Evolutionary conservation across 2,329 filamentous ascomycete species (phyloP).

Genomic region (Teratosphaeriaceae sp.): DNA sequence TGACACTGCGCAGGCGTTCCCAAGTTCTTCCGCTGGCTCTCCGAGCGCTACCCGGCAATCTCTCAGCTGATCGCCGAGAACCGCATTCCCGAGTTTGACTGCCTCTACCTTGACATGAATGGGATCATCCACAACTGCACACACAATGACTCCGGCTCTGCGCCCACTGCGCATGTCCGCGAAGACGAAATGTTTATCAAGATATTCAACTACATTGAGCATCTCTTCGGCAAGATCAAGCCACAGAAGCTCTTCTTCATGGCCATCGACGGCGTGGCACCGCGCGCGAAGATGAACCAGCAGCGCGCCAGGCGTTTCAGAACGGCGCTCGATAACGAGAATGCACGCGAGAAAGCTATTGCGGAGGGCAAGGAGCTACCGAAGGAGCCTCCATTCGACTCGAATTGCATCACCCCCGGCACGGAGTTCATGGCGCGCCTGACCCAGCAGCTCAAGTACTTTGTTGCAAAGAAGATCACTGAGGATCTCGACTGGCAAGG

Average conservation of each 20-base stretch:
- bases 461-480: conserved; percentile 97
- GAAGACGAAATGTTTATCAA: conserved; percentile 99
- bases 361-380: conserved; percentile 85
- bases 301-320: conserved; percentile 92
- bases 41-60: conserved; percentile 96
- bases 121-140: conserved; percentile 99
- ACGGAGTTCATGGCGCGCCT: conserved; percentile 98
- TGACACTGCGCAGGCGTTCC: conserved; percentile 57
- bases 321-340: conserved; percentile 85
- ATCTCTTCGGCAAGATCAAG: conserved; percentile 97
- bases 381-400: conserved; percentile 93
- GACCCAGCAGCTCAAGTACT: conserved; percentile 91
- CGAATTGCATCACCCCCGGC: conserved; percentile 97
- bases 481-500: conserved; percentile 97
- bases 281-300: conserved; percentile 99
- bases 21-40: conserved; percentile 99
- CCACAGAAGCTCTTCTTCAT: conserved; percentile 99
- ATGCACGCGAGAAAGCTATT: conserved; percentile 86
- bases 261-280: conserved; percentile 97
- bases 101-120: conserved; percentile 97
- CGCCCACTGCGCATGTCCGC: conserved; percentile 82
- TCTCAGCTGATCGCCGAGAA: conserved; percentile 98
- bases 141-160: conserved; percentile 91
- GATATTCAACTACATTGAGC: conserved; percentile 99
- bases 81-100: conserved; percentile 97